Evolutionary conservation across 768 basidiomycete species (phyloP).

Genomic region (Boletus reticuloceps): DNA sequence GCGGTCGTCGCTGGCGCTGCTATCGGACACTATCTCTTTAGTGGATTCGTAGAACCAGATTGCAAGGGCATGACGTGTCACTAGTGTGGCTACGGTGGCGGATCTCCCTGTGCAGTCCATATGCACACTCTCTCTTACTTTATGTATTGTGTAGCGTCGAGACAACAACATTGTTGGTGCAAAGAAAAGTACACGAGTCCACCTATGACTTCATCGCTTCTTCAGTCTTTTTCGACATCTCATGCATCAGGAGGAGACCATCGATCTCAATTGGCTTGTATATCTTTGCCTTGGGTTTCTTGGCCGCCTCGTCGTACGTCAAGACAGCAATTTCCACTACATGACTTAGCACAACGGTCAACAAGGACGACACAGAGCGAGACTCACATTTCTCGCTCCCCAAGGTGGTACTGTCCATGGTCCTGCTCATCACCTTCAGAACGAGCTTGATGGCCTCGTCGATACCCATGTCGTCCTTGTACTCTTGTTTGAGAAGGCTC

Average conservation of each 20-base stretch:
- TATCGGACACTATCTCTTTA: conserved; percentile 79
- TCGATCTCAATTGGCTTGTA: conserved; percentile 89
- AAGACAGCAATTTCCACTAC: conserved; percentile 96
- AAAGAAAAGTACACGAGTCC: conserved; percentile 8
- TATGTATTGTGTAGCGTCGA: background rate
- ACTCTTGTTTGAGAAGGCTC: conserved; percentile 95
- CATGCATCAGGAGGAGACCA: conserved; percentile 72
- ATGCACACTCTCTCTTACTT: background rate
- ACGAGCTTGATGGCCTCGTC: conserved; percentile 93
- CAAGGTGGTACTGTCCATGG: conserved; percentile 97
- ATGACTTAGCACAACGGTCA: background rate
- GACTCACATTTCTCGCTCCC: conserved; percentile 92
- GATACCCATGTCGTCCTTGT: conserved; percentile 90
- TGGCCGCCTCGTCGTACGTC: conserved; percentile 74
- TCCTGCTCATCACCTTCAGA: conserved; percentile 96
- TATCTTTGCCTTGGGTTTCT: conserved; percentile 87
- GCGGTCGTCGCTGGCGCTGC: conserved; percentile 83
- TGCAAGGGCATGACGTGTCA: conserved; percentile 80
- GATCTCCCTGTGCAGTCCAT: background rate
- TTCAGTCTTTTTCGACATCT: conserved; percentile 84
- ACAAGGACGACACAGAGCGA: conserved; percentile 21
- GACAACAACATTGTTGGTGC: background rate
- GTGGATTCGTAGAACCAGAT: conserved; percentile 60
- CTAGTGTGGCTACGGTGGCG: conserved; percentile 32
- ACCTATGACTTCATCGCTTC: conserved; percentile 65